Evolutionary conservation across 2,329 filamentous ascomycete genomes (phyloP).

Genomic region (Colletotrichum gigasporum): DNA sequence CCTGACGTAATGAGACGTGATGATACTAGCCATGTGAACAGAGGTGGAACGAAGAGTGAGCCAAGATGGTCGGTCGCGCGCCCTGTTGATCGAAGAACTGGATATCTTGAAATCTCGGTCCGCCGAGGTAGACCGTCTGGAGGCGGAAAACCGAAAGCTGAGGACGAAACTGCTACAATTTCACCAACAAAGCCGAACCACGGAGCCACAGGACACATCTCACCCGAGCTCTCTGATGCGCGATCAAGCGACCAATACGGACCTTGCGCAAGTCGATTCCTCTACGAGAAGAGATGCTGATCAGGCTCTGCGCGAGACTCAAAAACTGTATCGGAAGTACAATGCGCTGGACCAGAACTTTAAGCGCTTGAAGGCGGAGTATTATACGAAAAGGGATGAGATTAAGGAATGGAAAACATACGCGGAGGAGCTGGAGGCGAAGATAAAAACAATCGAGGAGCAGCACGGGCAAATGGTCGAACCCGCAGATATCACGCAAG

Average conservation of each 20-base stretch:
- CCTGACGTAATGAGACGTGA: constrained; percentile 33
- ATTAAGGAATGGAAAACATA: constrained; percentile 57
- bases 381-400: constrained; percentile 51
- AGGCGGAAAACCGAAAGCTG: constrained; percentile 54
- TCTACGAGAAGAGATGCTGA: not conserved
- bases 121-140: constrained; percentile 45
- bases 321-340: constrained; percentile 50
- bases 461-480: constrained; percentile 38
- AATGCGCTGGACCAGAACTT: constrained; percentile 51
- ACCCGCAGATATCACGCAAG: not conserved
- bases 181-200: constrained; percentile 23
- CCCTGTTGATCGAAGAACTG: constrained; percentile 41
- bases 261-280: not conserved
- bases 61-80: not conserved
- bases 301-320: constrained; percentile 17
- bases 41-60: constrained; percentile 37
- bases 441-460: constrained; percentile 53
- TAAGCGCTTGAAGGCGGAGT: constrained; percentile 49
- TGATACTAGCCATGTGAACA: constrained; percentile 33
- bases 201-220: constrained; percentile 6
- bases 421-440: constrained; percentile 52
- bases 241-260: constrained; percentile 22
- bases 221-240: not conserved
- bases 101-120: constrained; percentile 42
- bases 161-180: constrained; percentile 46